Evolutionary conservation across 495 filamentous ascomycete species (phyloP).

Genomic region (Hyaloscypha variabilis): DNA sequence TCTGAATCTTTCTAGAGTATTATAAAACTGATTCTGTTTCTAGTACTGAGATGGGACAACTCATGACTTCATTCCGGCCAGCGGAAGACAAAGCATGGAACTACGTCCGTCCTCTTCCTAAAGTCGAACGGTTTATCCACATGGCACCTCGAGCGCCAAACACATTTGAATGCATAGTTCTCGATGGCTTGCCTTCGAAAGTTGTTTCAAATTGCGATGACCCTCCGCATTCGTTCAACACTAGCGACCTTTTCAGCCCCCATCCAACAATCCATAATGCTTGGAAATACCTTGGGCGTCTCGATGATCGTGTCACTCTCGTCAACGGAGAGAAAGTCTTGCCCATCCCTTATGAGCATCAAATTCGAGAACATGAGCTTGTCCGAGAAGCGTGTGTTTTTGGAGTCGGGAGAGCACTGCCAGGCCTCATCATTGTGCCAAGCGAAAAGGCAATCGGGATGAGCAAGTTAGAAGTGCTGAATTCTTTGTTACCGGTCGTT

Average conservation of each 20-base stretch:
- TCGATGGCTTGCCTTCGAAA: conserved; percentile 51
- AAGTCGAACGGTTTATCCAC: conserved; percentile 32
- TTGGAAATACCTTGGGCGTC: conserved; percentile 66
- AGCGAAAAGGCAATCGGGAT: conserved; percentile 35
- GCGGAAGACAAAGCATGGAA: conserved; percentile 43
- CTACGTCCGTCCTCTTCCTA: conserved; percentile 37
- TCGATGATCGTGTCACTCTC: conserved; percentile 67
- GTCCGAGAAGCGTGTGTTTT: conserved; percentile 63
- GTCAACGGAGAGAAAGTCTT: conserved; percentile 72
- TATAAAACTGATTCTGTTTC: neutral
- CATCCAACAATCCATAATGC: conserved; percentile 59
- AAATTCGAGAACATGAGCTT: conserved; percentile 49
- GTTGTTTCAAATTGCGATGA: conserved; percentile 53
- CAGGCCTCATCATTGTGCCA: conserved; percentile 57
- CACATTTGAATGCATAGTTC: conserved; percentile 49
- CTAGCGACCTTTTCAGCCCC: conserved; percentile 63
- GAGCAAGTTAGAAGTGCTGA: conserved; percentile 42
- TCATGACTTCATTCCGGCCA: conserved; percentile 57
- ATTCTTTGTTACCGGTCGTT: conserved; percentile 50
- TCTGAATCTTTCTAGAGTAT: neutral
- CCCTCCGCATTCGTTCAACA: conserved; percentile 50
- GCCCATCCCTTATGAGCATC: conserved; percentile 63
- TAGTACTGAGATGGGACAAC: conserved; percentile 57
- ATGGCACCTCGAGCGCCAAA: conserved; percentile 44
- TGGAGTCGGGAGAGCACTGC: conserved; percentile 50